A percentile compares a stretch with the other conserved stretches of the same genome.
Conservation (phyloP, 2,329 filamentous ascomycete genomes). For the Herpotrichia juniperi region DNA sequence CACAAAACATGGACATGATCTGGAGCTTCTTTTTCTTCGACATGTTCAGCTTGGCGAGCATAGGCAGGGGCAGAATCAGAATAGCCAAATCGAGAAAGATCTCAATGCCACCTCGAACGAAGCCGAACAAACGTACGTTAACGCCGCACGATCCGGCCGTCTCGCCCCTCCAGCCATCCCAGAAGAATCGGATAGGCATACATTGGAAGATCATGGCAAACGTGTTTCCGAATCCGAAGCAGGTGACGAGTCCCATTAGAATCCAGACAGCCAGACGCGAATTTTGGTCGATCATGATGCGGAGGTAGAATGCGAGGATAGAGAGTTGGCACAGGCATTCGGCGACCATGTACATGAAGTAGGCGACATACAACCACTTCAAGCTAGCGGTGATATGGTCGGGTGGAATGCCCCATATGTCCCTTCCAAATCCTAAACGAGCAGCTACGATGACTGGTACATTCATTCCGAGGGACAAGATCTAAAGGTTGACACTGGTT, state of each 20-base stretch:
- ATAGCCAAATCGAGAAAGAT: slow-evolving; percentile 33
- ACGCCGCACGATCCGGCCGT: slow-evolving; percentile 40
- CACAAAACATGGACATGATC: slow-evolving; percentile 36
- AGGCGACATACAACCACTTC: slow-evolving; percentile 35
- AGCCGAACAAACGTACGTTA: slow-evolving; percentile 46
- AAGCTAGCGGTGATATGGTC: slow-evolving; percentile 33
- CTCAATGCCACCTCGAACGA: slow-evolving; percentile 38
- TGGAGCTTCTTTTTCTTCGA: slow-evolving; percentile 31
- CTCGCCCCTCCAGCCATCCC: slow-evolving; percentile 49
- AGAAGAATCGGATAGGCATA: slow-evolving; percentile 44
- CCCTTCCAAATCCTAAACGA: slow-evolving; percentile 32
- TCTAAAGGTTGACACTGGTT: slow-evolving; percentile 7
- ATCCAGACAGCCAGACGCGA: slow-evolving; percentile 23
- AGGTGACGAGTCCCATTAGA: slow-evolving; percentile 23
- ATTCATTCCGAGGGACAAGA: slow-evolving; percentile 32
- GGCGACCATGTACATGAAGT: slow-evolving; percentile 37
- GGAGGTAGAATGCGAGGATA: slow-evolving; percentile 39
- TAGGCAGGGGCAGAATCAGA: slow-evolving; percentile 28
- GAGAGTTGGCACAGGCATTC: slow-evolving; percentile 36
- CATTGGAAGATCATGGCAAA: slow-evolving; percentile 45
- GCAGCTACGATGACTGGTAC: slow-evolving; percentile 33
- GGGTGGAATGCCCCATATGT: slow-evolving; percentile 37
- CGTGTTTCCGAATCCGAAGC: slow-evolving; percentile 32
- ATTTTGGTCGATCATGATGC: slow-evolving; percentile 30
- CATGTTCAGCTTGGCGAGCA: slow-evolving; percentile 30